Conservation (phyloP, 2,329 filamentous ascomycete species). For the Hymenoscyphus linearis region DNA sequence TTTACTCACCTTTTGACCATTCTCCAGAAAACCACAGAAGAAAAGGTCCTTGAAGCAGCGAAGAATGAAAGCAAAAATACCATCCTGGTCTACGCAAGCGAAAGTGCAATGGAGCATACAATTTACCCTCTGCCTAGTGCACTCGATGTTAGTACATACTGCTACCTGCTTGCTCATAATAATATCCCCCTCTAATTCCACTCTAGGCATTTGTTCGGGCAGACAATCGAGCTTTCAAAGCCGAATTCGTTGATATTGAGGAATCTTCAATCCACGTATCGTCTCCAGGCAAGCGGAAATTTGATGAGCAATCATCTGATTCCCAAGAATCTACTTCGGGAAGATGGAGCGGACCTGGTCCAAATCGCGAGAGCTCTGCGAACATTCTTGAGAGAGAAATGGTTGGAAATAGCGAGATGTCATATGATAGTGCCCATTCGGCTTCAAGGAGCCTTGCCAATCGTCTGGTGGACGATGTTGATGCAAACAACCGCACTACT, state of each 20-base stretch:
- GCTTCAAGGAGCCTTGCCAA: constrained; percentile 6
- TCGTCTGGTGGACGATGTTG: constrained; percentile 4
- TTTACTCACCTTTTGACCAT: constrained; percentile 6
- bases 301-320: constrained; percentile 16
- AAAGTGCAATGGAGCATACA: constrained; percentile 38
- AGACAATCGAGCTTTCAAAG: constrained; percentile 48
- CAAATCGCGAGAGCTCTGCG: constrained; percentile 3
- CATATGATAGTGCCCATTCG: constrained; percentile 1
- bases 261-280: constrained; percentile 12
- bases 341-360: constrained; percentile 5
- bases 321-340: constrained; percentile 4
- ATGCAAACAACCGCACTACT: constrained; percentile 4
- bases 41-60: constrained; percentile 41
- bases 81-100: constrained; percentile 49
- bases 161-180: constrained; percentile 1
- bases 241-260: constrained; percentile 36
- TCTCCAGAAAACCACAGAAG: constrained; percentile 42
- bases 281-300: constrained; percentile 28
- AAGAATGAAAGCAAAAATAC: constrained; percentile 44
- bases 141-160: constrained; percentile 32
- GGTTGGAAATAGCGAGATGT: not conserved
- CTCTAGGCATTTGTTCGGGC: constrained; percentile 43
- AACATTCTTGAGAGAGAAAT: constrained; percentile 10
- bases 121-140: constrained; percentile 36
- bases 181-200: constrained; percentile 12